Evolutionary conservation across 805 yeast genomes (phyloP).

Genomic region (Starmerella roubikii): DNA sequence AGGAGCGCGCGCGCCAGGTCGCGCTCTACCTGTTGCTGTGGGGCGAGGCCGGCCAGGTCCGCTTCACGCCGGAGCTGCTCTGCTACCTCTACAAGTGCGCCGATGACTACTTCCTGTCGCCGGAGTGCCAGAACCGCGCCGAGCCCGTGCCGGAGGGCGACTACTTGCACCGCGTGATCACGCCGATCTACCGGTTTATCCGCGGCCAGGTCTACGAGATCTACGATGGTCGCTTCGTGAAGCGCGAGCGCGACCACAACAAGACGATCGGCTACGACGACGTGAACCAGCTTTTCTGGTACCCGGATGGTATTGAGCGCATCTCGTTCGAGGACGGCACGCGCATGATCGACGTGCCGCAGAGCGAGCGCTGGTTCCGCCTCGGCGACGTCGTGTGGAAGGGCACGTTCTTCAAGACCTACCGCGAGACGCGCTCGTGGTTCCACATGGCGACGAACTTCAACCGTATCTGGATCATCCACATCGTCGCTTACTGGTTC

Average conservation of each 20-base stretch:
- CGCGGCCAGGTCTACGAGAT: conserved; percentile 54
- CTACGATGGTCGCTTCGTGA: conserved; percentile 40
- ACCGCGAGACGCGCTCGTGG: conserved; percentile 94
- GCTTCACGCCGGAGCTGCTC: conserved; percentile 80
- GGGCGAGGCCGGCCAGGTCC: conserved; percentile 77
- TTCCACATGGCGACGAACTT: conserved; percentile 87
- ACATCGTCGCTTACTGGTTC: conserved; percentile 84
- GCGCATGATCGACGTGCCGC: conserved; percentile 77
- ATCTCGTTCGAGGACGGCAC: conserved; percentile 86
- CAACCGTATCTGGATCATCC: conserved; percentile 97
- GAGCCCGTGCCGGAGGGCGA: conserved; percentile 45
- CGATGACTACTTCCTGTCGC: conserved; percentile 73
- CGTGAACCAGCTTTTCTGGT: conserved; percentile 97
- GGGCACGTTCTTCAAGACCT: conserved; percentile 87
- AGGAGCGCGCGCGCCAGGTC: conserved; percentile 50
- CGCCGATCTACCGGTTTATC: conserved; percentile 67
- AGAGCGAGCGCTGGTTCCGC: conserved; percentile 75
- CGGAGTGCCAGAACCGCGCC: conserved; percentile 69
- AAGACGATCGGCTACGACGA: conserved; percentile 75
- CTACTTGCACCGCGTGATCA: conserved; percentile 77
- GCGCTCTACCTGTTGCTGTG: conserved; percentile 51
- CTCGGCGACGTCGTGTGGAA: conserved; percentile 90
- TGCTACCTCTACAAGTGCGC: conserved; percentile 95
- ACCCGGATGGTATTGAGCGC: conserved; percentile 95
- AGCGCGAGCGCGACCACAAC: conserved; percentile 58